Base-by-base conservation (phyloP, 2,329 filamentous ascomycete species). In the Pezicula neosporulosa region DNA sequence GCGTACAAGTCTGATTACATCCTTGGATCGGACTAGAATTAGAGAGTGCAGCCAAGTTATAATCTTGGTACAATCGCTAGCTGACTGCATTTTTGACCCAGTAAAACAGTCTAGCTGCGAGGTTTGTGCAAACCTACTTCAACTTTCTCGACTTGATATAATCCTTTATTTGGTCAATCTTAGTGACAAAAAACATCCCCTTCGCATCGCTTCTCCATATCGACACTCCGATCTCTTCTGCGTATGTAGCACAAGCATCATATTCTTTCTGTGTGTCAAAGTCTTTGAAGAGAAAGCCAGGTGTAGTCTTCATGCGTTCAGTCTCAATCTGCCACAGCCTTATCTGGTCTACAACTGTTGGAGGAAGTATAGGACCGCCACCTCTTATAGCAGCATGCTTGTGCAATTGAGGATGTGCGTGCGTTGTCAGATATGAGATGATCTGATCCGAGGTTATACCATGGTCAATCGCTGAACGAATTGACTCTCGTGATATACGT, bases 261-360 rank as follows among this genome's bases (percentile, higher is more conserved):
- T 90, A 94, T 66, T 92, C 88, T 50, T 79, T 79, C 47, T 77
- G 73, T 30, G 78, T 84, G 41, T 84, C 82, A 65, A 97, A 96
- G 56, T 97, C 93, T 64, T 87, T 87, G 75, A 99, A 96, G 27
- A 97, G 69, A 67, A 90, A 97, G 0, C 94, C 94, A 1, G 80
- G 75, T 5, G 85, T 90, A 1, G 89, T 84, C 68, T 88, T 89
- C 82, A 99, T 95, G 47, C 94, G 82, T 73, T 99, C 94, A 57
- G 93, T 91, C 70, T 99, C 94, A 48, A 97, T 85, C 74, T 99
- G 93, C 94, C 94, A 99, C 18, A 99, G 82, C 2, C 92, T 82
- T 63, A 99, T 97, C 75, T 99, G 94, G 70, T 99, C 94, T 56
- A 97, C 90, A 15, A 99, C 94, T 0, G 95, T 97, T 0, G 94